Base-by-base conservation (phyloP, 805 yeast species). In the Cyberlindnera xylosilytica region DNA sequence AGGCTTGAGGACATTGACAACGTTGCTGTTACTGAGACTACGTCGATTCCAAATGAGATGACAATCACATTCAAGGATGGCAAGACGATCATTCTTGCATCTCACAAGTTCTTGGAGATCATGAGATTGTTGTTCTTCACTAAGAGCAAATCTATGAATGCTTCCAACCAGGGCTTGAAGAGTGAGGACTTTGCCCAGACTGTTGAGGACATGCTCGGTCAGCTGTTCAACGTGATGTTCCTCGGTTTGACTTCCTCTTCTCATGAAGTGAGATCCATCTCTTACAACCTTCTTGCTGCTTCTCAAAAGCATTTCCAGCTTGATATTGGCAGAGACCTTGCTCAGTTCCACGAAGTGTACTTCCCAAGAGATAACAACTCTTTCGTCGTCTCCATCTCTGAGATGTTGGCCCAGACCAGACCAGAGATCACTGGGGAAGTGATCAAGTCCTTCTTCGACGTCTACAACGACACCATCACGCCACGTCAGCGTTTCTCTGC, bases 121-220 rank as follows among this genome's bases (percentile, higher is more conserved):
- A 73, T 85, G 63, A 69, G 89, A 50, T 75, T 83, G 47, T 60
- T 85, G 31, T 81, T 83, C 51, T 83, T 81, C 52, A 76, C 88
- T 0, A 78, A 82, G 41, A 79, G 79, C 16, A 71, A 77, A 54
- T 62, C 68, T 20, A 69, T 67, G 28, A 72, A 70, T 38, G 31
- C 50, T 6, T 13, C 45, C 6, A 30, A 46, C 16, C 34, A 46
- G 20, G 45, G 46, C 0, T n/a, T 36, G 10, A 22, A 42, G 8
- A 42, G 46, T 4, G 44, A 41, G 19, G 44, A 46, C 10, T 16
- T 46, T 6, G 50, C 56, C 5, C 65, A 61, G 23, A 52, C 53
- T 17, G 51, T 56, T 15, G 64, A 63, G 8, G 70, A 68, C 32
- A 66, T 79, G 56, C 68, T 84, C 44, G 83, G 87, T 3, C 74